Evolutionary conservation across 2,329 filamentous ascomycete genomes (phyloP), one percentile per base, ranked within the genome.

Genomic region (Sporothrix humicola): DNA sequence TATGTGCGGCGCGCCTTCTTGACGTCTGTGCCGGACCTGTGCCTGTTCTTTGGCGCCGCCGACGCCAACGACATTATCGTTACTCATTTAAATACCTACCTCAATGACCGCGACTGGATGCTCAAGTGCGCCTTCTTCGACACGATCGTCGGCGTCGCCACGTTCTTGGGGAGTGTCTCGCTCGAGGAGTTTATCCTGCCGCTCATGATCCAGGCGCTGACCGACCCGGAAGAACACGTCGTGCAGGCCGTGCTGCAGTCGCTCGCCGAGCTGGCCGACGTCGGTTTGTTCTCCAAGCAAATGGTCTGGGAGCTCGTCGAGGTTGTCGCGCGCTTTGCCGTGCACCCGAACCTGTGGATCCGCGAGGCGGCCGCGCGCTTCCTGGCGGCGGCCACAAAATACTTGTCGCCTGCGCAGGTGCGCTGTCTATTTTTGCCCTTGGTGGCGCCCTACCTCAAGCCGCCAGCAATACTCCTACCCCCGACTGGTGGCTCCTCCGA

Each of bases 101-200:
- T 99, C 9, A 99, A 99, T 77, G 96, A 98, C 78, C 90, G 92
- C 58, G 95, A 99, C 80, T 99, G 96, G 96, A 94, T 94, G 81
- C 84, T 99, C 46, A 98, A 97, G 81, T 98, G 94, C 78, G 94
- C 95, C 2, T 98, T 98, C 80, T 98, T 99, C 79, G 95, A 97
- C 79, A 93, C 94, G 0, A 94, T 98, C 37, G 93, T 98, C 17
- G 95, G 95, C 3, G 95, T 99, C 76, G 93, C 95, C 3, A 90
- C 93, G 0, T 97, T 97, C 77, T 89, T 98, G 48, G 96, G 96
- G 42, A 94, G 93, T 74, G 93, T 91, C 48, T 97, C 92, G 77
- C 84, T 99, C 46, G 96, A 99, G 81, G 94, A 97, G 77, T 99
- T 98, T 78, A 97, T 98, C 76, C 83, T 99, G 37, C 96, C 97